These are phyloP conservation scores for Microthyrium microscopicum DNA, from an alignment of 2,329 filamentous ascomycete genomes.

Conservation along the genomic window DNA sequence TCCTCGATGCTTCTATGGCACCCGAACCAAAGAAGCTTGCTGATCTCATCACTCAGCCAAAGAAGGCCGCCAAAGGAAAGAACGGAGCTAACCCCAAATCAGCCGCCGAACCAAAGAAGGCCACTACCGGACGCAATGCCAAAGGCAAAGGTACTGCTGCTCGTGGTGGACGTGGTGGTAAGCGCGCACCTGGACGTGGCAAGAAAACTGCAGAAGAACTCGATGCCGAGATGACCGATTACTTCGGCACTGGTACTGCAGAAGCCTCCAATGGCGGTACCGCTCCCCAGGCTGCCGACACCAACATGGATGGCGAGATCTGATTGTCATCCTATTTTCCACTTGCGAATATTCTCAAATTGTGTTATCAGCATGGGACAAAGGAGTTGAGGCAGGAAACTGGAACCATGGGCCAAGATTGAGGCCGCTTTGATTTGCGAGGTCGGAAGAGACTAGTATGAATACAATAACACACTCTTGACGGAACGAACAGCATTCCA, in stretches of 20 bases:
- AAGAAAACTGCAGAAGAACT: constrained; percentile 93
- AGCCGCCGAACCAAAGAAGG: constrained; percentile 45
- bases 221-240: constrained; percentile 94
- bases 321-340: too few species aligned
- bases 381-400: too few species aligned
- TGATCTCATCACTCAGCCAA: constrained; percentile 62
- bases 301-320: constrained; percentile 39
- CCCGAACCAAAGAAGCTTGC: constrained; percentile 56
- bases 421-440: too few species aligned
- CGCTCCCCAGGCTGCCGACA: constrained; percentile 31
- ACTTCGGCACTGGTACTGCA: constrained; percentile 43
- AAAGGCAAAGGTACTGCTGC: constrained; percentile 22
- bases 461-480: too few species aligned
- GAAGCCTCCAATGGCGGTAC: constrained; percentile 29
- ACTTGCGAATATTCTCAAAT: too few species aligned
- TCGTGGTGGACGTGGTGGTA: constrained; percentile 8
- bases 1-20: constrained; percentile 58
- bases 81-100: too few species aligned
- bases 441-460: too few species aligned
- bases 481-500: too few species aligned
- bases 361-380: too few species aligned
- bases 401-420: too few species aligned
- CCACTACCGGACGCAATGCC: constrained; percentile 46
- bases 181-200: constrained; percentile 28
- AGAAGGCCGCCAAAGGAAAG: constrained; percentile 38